Base-by-base conservation (phyloP, 2,329 filamentous ascomycete genomes). In the Fusarium pininemorale region DNA sequence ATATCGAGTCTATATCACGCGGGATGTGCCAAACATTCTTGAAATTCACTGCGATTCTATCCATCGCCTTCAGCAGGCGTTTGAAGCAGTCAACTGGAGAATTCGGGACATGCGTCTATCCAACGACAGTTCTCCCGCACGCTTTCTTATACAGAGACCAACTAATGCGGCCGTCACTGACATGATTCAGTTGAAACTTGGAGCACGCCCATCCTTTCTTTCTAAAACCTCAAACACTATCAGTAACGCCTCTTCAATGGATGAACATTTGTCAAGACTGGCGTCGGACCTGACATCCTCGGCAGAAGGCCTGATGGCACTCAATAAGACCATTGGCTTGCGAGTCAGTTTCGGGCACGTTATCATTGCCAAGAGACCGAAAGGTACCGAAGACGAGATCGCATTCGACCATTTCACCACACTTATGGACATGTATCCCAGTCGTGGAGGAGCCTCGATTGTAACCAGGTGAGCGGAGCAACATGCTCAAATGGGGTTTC, bases 331-430 rank as follows among this genome's bases (percentile, higher is more conserved):
- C 3, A 65, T 83, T 38, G 76, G 68, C 26, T 80, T 84, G 77
- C 73, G 79, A 5, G 74, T 83, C 57, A 77, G 74, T 51, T 83
- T 83, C 69, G 82, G 82, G 4, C 75, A 72, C 18, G 42, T 83
- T 4, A 72, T 72, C 13, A 68, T 82, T 35, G 68, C 63, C 7
- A 63, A 71, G 28, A 79, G 77, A 53, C 81, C 79, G 53, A 81
- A 72, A 42, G 72, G 70, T 0, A 56, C 73, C 1, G 67, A 53
- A 28, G 74, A 78, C 30, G 63, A 77, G 16, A 72, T 81, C 42
- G 66, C 76, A 3, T 77, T 75, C 30, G 35, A 72, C 15, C 65
- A 79, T 7, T 81, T 82, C 37, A 48, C 63, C n/a, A 64, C 72
- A 4, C 70, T 80, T 54, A 68, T 81, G 53, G 69, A 69, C 12